These are phyloP conservation scores for Athelia psychrophila DNA, from an alignment of 1,284 basidiomycete genomes.

Conservation along the genomic window DNA sequence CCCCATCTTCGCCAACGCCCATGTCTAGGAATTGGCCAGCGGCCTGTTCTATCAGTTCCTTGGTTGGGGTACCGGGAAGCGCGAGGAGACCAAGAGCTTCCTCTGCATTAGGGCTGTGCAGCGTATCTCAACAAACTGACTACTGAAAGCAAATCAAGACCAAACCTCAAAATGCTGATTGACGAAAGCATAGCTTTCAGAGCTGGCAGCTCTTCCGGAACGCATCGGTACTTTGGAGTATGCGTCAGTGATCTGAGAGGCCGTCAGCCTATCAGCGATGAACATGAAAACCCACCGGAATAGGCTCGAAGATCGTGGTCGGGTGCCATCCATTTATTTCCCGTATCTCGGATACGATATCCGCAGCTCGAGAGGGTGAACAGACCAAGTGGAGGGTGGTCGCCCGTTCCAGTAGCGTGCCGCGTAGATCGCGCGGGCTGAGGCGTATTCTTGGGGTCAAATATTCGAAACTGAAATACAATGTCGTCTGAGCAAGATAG, in stretches of 20 bases:
- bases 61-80: constrained; percentile 44
- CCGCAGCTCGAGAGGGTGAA: constrained; percentile 68
- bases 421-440: constrained; percentile 64
- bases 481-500: neutral
- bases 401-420: constrained; percentile 52
- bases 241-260: neutral
- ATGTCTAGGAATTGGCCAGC: constrained; percentile 54
- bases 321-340: constrained; percentile 58
- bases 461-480: constrained; percentile 71
- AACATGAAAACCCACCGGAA: constrained; percentile 75
- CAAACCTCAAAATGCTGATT: constrained; percentile 67
- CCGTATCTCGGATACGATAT: constrained; percentile 65
- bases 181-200: constrained; percentile 59
- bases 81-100: constrained; percentile 70
- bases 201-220: constrained; percentile 74
- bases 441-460: constrained; percentile 73
- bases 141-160: constrained; percentile 1
- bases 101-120: constrained; percentile 70
- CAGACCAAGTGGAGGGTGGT: constrained; percentile 83
- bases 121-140: constrained; percentile 4
- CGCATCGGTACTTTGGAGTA: constrained; percentile 62
- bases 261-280: constrained; percentile 30
- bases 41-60: constrained; percentile 56
- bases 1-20: constrained; percentile 47
- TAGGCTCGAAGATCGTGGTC: constrained; percentile 79